Evolutionary conservation across 805 yeast genomes (phyloP).

Genomic region (Cyberlindnera euphorbiae): DNA sequence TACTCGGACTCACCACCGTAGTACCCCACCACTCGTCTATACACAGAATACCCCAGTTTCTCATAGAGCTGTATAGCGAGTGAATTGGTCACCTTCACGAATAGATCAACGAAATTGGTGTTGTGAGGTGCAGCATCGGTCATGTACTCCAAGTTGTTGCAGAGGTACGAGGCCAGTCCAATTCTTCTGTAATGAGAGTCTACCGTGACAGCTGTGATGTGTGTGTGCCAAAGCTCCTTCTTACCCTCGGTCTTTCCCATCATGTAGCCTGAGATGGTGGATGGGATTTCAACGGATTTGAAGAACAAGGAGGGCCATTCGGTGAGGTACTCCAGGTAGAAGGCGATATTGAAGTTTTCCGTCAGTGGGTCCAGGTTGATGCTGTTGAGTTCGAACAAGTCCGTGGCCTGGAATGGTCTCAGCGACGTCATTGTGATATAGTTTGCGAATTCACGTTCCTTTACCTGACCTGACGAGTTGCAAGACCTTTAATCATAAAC

Average conservation of each 20-base stretch:
- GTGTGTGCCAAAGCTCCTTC: slow-evolving; percentile 88
- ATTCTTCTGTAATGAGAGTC: slow-evolving; percentile 77
- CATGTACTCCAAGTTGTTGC: slow-evolving; percentile 64
- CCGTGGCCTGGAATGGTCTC: slow-evolving; percentile 83
- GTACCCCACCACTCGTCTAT: slow-evolving; percentile 83
- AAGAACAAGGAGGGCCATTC: slow-evolving; percentile 89
- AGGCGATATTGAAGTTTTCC: slow-evolving; percentile 82
- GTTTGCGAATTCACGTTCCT: no score
- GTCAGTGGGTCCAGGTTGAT: slow-evolving; percentile 87
- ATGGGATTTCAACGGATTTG: slow-evolving; percentile 52
- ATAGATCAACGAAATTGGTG: slow-evolving; percentile 83
- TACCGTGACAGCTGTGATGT: slow-evolving; percentile 92
- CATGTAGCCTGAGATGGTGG: slow-evolving; percentile 62
- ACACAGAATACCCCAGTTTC: slow-evolving; percentile 79
- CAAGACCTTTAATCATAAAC: no score
- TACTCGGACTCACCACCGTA: slow-evolving; percentile 56
- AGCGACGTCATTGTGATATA: slow-evolving; percentile 68
- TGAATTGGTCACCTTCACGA: slow-evolving; percentile 80
- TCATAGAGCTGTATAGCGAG: slow-evolving; percentile 82
- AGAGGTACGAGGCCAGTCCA: slow-evolving; percentile 78
- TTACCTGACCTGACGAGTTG: no score
- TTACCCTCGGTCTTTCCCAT: slow-evolving; percentile 95
- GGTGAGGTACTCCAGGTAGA: slow-evolving; percentile 77
- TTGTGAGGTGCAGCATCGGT: slow-evolving; percentile 77
- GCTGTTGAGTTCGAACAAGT: slow-evolving; percentile 64